Conservation (phyloP, 345 rosid species). For the Conringia planisiliqua region DNA sequence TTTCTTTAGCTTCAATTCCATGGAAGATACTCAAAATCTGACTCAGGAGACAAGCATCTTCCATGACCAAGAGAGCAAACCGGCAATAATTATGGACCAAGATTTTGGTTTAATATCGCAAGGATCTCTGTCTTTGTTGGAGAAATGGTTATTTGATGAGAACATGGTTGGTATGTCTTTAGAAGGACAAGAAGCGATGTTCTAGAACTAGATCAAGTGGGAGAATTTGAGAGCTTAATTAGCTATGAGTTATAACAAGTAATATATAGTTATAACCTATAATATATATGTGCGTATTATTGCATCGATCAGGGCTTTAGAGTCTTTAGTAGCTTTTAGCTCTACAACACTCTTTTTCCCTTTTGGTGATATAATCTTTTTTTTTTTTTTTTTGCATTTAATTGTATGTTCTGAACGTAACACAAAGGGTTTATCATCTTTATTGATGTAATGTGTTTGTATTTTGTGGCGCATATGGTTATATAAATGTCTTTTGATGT, state of each 20-base stretch:
- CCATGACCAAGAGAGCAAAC: conserved; percentile 48
- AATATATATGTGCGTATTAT: conserved; percentile 8
- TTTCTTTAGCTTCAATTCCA: conserved; percentile 48
- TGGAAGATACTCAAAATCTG: conserved; percentile 31
- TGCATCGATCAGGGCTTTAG: conserved; percentile 27
- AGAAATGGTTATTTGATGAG: conserved; percentile 78
- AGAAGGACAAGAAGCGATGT: conserved; percentile 38
- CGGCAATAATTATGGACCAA: conserved; percentile 30
- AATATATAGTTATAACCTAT: conserved; percentile 23
- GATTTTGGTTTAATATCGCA: conserved; percentile 32
- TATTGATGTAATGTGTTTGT: not conserved
- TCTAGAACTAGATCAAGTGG: conserved; percentile 25
- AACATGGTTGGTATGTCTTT: conserved; percentile 44
- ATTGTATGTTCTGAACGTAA: conserved; percentile 18
- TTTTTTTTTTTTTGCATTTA: not conserved
- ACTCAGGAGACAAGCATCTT: conserved; percentile 45
- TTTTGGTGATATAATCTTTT: conserved; percentile 1
- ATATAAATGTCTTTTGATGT: not conserved
- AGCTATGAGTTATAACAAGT: conserved; percentile 16
- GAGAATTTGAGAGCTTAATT: conserved; percentile 5
- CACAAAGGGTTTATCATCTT: conserved; percentile 2
- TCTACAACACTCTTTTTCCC: conserved; percentile 29
- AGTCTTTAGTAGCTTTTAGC: conserved; percentile 35
- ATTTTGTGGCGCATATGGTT: conserved; percentile 19
- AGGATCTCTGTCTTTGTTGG: conserved; percentile 53